A percentile compares a stretch with the other conserved stretches of the same genome.
Evolutionary conservation across 352 stramenopile species (phyloP).

Genomic region (Phytophthora crassamura): DNA sequence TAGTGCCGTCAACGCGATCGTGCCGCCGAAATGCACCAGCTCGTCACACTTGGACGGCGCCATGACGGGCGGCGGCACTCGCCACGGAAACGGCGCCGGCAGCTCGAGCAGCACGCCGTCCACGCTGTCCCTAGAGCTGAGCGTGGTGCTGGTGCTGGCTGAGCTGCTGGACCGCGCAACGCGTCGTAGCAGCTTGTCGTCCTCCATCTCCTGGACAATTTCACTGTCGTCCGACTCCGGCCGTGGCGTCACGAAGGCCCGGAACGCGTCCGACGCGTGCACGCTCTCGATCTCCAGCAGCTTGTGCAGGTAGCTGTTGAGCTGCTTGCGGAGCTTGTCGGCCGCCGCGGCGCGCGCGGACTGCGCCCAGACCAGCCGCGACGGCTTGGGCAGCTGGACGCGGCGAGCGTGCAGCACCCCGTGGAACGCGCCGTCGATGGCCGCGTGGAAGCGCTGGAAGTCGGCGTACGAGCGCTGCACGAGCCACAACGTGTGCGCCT

Average conservation of each 20-base stretch:
- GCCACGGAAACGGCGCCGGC: constrained; percentile 25
- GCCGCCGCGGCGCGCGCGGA: constrained; percentile 30
- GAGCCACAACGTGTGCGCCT: constrained; percentile 47
- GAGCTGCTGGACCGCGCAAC: constrained; percentile 23
- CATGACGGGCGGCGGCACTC: constrained; percentile 21
- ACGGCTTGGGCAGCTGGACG: constrained; percentile 50
- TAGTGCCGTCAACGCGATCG: constrained; percentile 51
- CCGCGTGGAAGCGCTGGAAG: constrained; percentile 55
- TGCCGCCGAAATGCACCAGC: constrained; percentile 51
- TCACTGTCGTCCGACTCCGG: constrained; percentile 44
- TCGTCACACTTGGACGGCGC: constrained; percentile 40
- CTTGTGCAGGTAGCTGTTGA: constrained; percentile 71
- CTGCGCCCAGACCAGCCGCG: constrained; percentile 41
- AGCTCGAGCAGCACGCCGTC: constrained; percentile 11
- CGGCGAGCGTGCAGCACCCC: constrained; percentile 43
- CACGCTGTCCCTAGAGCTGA: constrained; percentile 32
- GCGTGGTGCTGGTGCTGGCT: constrained; percentile 25
- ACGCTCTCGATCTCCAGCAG: constrained; percentile 66
- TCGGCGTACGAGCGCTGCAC: constrained; percentile 57
- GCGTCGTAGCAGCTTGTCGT: constrained; percentile 11
- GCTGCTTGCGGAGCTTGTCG: constrained; percentile 47
- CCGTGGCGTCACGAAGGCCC: constrained; percentile 55
- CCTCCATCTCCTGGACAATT: constrained; percentile 12
- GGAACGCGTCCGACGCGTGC: constrained; percentile 46
- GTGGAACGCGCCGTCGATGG: constrained; percentile 35